These are phyloP conservation scores for Tetracentron sinense DNA, from an alignment of 164 flowering plant species.

Conservation along the genomic window DNA sequence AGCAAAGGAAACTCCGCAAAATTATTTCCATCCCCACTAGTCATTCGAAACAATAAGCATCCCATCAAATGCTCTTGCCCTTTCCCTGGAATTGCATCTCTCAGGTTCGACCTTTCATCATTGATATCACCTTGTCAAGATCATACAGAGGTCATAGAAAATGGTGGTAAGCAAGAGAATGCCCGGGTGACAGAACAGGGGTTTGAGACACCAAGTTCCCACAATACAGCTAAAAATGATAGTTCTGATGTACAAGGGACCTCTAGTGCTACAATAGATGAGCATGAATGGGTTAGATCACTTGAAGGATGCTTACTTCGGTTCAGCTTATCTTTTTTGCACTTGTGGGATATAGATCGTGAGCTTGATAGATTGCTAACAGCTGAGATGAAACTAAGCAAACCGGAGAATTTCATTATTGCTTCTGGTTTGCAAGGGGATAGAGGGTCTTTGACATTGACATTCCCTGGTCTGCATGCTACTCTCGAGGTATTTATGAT, in stretches of 20 bases:
- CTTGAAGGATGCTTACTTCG: conserved; percentile 53
- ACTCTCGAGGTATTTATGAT: conserved; percentile 67
- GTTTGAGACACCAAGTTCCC: conserved; percentile 24
- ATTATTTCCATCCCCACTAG: conserved; percentile 6
- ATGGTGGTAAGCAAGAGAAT: conserved; percentile 20
- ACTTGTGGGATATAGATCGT: conserved; percentile 72
- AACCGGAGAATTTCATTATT: conserved; percentile 52
- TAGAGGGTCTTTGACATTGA: conserved; percentile 76
- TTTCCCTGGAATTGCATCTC: conserved; percentile 71
- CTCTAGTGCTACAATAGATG: conserved; percentile 23
- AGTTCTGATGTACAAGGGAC: conserved; percentile 22
- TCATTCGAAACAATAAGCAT: conserved; percentile 31
- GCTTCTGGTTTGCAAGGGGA: conserved; percentile 88
- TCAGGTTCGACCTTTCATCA: conserved; percentile 65
- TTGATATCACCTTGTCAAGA: conserved; percentile 48
- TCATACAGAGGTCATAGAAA: conserved; percentile 15
- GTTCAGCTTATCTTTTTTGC: conserved; percentile 78
- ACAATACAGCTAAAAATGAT: conserved; percentile 13
- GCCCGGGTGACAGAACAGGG: conserved; percentile 23
- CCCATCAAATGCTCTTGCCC: conserved; percentile 69
- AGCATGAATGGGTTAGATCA: conserved; percentile 32
- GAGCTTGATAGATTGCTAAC: conserved; percentile 72
- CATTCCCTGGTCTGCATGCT: conserved; percentile 63
- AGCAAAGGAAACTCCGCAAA: conserved; percentile 28
- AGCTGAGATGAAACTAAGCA: conserved; percentile 66